phyloP scores from a whole-genome alignment of 2,329 filamentous ascomycete genomes.

The Pseudogymnoascus sp. region DNA sequence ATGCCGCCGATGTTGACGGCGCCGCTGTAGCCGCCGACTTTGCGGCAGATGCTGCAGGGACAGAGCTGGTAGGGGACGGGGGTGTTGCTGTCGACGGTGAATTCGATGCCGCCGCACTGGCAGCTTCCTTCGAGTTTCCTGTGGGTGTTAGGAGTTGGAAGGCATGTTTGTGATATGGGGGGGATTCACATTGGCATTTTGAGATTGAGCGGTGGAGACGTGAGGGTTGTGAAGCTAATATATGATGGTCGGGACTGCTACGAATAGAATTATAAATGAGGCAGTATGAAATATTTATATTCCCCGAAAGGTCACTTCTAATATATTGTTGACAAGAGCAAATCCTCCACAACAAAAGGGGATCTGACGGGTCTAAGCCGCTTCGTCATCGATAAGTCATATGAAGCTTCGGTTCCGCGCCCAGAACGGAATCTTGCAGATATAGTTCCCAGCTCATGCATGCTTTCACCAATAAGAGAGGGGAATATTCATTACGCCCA shows the following conservation, averaged over 20 bases:
- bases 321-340: background rate
- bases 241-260: background rate
- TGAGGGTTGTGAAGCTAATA: background rate
- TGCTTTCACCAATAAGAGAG: background rate
- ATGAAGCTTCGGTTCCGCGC: background rate
- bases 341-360: background rate
- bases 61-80: constrained; percentile 41
- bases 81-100: constrained; percentile 36
- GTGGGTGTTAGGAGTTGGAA: background rate
- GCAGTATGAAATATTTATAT: background rate
- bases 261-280: background rate
- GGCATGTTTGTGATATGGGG: background rate
- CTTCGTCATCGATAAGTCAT: background rate
- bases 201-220: background rate
- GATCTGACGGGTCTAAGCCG: background rate
- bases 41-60: constrained; percentile 41
- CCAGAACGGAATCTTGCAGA: background rate
- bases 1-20: constrained; percentile 39
- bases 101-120: constrained; percentile 40
- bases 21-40: constrained; percentile 37
- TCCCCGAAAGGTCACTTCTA: background rate
- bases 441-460: background rate
- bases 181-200: background rate
- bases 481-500: background rate
- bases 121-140: constrained; percentile 41